A percentile compares a stretch with the other conserved stretches of the same genome.
These are phyloP conservation scores for Telopea speciosissima DNA, from an alignment of 177 flowering plant species.

Conservation along the genomic window DNA sequence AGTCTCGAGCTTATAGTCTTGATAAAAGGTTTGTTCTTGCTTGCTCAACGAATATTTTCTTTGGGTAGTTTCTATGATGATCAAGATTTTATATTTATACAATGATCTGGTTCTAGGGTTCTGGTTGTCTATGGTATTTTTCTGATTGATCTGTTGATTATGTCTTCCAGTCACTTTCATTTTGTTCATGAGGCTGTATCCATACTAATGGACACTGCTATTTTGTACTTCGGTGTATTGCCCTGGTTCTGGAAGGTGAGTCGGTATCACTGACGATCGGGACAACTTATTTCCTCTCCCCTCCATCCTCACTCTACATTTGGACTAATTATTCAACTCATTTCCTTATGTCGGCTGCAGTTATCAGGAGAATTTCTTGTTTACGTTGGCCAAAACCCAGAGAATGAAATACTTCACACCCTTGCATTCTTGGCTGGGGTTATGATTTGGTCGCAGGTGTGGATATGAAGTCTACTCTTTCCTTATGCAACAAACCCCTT, in stretches of 20 bases:
- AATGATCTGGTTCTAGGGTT: not conserved
- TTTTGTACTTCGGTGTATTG: conserved; percentile 67
- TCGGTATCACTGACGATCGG: conserved; percentile 4
- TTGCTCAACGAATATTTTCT: not conserved
- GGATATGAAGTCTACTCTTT: no score
- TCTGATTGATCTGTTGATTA: not conserved
- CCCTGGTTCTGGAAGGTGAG: conserved; percentile 97
- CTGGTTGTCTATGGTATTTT: not conserved
- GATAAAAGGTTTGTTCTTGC: conserved; percentile 67
- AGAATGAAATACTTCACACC: conserved; percentile 83
- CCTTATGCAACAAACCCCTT: no score
- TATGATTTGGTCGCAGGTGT: conserved; percentile 95
- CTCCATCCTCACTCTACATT: no score
- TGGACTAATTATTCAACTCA: not conserved
- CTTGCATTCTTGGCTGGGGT: conserved; percentile 78
- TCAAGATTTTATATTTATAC: not conserved
- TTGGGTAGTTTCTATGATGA: not conserved
- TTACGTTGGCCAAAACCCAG: conserved; percentile 53
- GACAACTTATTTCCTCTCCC: not conserved
- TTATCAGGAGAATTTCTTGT: conserved; percentile 60
- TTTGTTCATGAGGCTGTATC: conserved; percentile 80
- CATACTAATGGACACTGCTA: conserved; percentile 66
- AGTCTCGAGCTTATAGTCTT: conserved; percentile 81
- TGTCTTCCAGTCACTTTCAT: conserved; percentile 67
- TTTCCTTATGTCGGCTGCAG: conserved; percentile 34